Conservation (phyloP, 1,284 basidiomycete species). For the Sporisorium scitamineum region DNA sequence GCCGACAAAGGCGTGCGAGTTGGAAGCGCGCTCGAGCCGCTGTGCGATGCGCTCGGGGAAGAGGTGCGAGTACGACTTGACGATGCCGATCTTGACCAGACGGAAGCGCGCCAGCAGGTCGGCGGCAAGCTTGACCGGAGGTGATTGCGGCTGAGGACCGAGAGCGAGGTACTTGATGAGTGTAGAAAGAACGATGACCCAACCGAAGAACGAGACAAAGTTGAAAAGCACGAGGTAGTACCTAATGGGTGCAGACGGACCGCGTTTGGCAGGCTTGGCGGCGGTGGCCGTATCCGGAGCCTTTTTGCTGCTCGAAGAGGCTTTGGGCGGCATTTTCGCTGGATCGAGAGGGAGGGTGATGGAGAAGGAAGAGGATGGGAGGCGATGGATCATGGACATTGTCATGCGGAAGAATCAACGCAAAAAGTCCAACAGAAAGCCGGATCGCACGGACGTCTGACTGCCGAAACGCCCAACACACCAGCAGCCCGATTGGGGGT, state of each 20-base stretch:
- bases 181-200: constrained; percentile 57
- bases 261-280: constrained; percentile 32
- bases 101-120: constrained; percentile 50
- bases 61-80: constrained; percentile 46
- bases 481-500: neutral
- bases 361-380: neutral
- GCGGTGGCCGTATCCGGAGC: constrained; percentile 26
- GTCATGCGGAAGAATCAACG: neutral
- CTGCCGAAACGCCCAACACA: neutral
- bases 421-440: neutral
- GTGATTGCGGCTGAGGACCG: constrained; percentile 47
- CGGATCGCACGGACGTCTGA: constrained; percentile 21
- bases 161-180: constrained; percentile 58
- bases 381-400: neutral
- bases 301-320: constrained; percentile 16
- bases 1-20: constrained; percentile 56
- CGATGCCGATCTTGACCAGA: constrained; percentile 47
- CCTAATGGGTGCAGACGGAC: constrained; percentile 35
- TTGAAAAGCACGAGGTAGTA: constrained; percentile 60
- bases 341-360: neutral
- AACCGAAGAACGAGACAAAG: constrained; percentile 62
- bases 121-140: constrained; percentile 33
- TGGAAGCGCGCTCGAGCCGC: constrained; percentile 52
- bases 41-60: constrained; percentile 41
- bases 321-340: constrained; percentile 39